Conservation (phyloP, 352 stramenopile species). For the Phytophthora pluvialis region DNA sequence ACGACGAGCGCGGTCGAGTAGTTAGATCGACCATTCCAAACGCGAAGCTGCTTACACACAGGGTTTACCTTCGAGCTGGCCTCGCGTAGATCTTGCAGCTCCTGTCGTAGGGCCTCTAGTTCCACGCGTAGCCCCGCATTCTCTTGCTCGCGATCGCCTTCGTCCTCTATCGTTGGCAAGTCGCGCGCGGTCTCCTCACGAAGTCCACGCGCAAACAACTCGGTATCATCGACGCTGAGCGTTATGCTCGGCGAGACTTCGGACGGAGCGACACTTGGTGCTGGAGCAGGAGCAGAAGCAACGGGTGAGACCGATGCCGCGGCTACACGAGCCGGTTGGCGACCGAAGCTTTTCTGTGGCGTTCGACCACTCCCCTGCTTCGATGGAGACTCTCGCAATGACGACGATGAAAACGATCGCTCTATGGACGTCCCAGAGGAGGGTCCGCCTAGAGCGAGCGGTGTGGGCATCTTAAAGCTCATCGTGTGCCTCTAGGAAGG, state of each 20-base stretch:
- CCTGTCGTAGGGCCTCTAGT: constrained; percentile 17
- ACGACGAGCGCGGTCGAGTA: neutral
- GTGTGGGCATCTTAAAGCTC: constrained; percentile 8
- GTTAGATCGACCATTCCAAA: neutral
- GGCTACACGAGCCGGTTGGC: constrained; percentile 18
- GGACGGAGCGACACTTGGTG: neutral
- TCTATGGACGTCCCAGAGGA: constrained; percentile 11
- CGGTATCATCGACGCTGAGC: constrained; percentile 6
- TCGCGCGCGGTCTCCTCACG: constrained; percentile 2
- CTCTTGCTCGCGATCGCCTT: constrained; percentile 13
- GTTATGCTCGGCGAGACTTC: neutral
- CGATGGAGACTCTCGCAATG: constrained; percentile 13
- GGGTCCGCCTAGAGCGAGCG: neutral
- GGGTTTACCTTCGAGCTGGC: constrained; percentile 21
- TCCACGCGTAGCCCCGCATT: constrained; percentile 11
- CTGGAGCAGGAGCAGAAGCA: neutral
- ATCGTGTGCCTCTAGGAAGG: neutral
- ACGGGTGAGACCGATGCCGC: constrained; percentile 10
- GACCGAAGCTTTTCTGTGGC: constrained; percentile 34
- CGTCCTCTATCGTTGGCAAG: constrained; percentile 6
- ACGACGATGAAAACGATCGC: constrained; percentile 27
- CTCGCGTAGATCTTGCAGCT: constrained; percentile 23
- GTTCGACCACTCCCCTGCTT: constrained; percentile 6
- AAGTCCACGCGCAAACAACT: neutral
- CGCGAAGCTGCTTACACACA: neutral